Evolutionary conservation across 129 eudicot species (phyloP).

Genomic region (Mikania micrantha): DNA sequence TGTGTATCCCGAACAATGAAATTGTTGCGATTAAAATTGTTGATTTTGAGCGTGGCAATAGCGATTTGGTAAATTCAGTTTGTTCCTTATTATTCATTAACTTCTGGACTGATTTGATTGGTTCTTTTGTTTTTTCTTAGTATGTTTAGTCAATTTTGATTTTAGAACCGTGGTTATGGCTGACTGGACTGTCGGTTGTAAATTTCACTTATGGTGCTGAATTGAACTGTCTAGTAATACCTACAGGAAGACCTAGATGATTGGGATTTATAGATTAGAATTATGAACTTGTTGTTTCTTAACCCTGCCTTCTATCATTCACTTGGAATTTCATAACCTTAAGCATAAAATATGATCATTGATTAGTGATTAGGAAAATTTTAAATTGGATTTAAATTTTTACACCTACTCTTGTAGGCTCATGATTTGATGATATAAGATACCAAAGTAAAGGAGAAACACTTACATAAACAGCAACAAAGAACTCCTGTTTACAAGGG

Average conservation of each 20-base stretch:
- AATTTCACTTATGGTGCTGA: neutral
- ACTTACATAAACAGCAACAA: neutral
- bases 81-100: neutral
- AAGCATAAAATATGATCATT: conserved; percentile 2
- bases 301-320: neutral
- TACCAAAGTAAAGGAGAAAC: neutral
- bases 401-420: neutral
- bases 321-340: neutral
- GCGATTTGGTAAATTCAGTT: conserved; percentile 66
- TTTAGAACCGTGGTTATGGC: neutral
- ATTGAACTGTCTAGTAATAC: neutral
- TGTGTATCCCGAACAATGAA: conserved; percentile 57
- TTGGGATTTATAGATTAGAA: neutral
- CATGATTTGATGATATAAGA: conserved; percentile 1
- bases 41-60: conserved; percentile 75
- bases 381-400: neutral
- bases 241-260: neutral
- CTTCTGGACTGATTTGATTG: neutral
- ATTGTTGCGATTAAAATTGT: conserved; percentile 82
- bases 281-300: neutral
- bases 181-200: neutral
- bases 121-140: neutral
- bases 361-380: neutral
- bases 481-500: neutral
- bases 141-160: neutral